Conservation (phyloP, 345 rosid species). For the Ricinus communis region DNA sequence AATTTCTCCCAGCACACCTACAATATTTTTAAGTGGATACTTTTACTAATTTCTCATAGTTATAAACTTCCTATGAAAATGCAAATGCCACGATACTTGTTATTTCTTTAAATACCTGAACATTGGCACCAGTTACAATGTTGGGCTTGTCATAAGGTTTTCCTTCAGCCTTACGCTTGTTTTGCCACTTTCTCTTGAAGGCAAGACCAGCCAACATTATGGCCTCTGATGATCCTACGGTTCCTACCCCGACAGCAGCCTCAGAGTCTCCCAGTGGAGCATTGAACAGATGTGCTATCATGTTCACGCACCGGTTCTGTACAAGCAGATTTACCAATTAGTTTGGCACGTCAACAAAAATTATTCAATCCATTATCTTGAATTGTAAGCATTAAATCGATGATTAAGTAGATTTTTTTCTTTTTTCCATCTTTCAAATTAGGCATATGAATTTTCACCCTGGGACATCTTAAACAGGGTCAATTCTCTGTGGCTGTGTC, state of each 20-base stretch:
- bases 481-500: too few species aligned
- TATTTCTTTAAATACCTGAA: slow-evolving; percentile 45
- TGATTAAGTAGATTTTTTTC: too few species aligned
- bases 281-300: slow-evolving; percentile 84
- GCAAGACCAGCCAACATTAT: slow-evolving; percentile 96
- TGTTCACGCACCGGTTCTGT: slow-evolving; percentile 96
- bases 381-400: too few species aligned
- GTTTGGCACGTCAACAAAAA: too few species aligned
- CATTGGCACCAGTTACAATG: slow-evolving; percentile 96
- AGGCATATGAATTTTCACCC: too few species aligned
- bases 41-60: too few species aligned
- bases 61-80: too few species aligned
- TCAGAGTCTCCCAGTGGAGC: slow-evolving; percentile 77
- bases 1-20: slow-evolving; percentile 94
- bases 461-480: too few species aligned
- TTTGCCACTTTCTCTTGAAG: slow-evolving; percentile 93
- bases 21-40: too few species aligned
- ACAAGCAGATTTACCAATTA: neutral
- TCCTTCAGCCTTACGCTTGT: slow-evolving; percentile 80
- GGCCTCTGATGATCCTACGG: slow-evolving; percentile 94
- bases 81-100: too few species aligned
- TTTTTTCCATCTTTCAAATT: too few species aligned
- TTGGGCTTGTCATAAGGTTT: slow-evolving; percentile 81
- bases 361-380: too few species aligned
- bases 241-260: slow-evolving; percentile 85